These are phyloP conservation scores for Tylopilus cervinicoccineus DNA, from an alignment of 768 basidiomycete species.

Conservation along the genomic window DNA sequence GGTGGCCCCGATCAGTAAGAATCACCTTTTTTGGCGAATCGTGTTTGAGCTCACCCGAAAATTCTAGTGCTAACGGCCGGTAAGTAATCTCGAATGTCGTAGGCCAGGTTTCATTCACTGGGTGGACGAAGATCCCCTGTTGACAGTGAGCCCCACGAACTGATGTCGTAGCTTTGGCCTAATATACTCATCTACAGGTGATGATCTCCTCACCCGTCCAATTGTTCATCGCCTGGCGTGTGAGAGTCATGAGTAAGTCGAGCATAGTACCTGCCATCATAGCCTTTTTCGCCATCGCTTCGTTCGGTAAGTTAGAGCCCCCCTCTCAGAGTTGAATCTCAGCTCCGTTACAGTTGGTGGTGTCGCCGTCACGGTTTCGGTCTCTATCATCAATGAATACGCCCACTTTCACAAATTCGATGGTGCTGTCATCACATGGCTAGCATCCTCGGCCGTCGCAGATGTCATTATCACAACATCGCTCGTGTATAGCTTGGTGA, in stretches of 20 bases:
- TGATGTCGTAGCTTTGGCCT: background rate
- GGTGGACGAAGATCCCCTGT: conserved; percentile 43
- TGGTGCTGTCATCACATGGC: conserved; percentile 38
- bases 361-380: conserved; percentile 33
- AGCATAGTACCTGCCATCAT: conserved; percentile 25
- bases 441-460: conserved; percentile 38
- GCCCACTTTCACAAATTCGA: conserved; percentile 34
- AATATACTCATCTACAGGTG: conserved; percentile 28
- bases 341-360: conserved; percentile 29
- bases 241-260: conserved; percentile 34
- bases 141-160: conserved; percentile 33
- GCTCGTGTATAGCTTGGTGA: conserved; percentile 42
- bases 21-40: background rate
- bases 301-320: conserved; percentile 7
- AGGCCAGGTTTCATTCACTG: background rate
- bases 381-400: conserved; percentile 33
- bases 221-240: conserved; percentile 45
- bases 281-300: conserved; percentile 6
- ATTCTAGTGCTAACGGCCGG: conserved; percentile 12
- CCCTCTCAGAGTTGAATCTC: background rate
- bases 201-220: conserved; percentile 44
- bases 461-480: conserved; percentile 42
- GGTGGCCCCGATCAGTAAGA: conserved; percentile 5
- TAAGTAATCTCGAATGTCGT: conserved; percentile 1
- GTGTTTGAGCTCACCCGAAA: conserved; percentile 19